Conservation (phyloP, 225 moss, liverwort and hornwort species). For the Rhytidiadelphus loreus region DNA sequence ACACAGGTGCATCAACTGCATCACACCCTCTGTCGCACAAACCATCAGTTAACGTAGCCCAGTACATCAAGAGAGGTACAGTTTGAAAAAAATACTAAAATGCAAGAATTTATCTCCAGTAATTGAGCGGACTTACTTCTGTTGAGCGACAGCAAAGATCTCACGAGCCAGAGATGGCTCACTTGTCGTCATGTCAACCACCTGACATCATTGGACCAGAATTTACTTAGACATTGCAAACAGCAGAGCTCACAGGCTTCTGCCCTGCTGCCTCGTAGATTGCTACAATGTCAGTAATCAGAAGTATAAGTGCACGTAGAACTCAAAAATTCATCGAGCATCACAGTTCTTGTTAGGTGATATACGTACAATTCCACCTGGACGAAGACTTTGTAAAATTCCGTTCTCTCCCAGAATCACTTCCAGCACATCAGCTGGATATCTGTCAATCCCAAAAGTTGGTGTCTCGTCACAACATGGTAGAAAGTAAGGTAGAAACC, state of each 20-base stretch:
- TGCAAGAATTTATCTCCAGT: background rate
- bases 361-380: constrained; percentile 79
- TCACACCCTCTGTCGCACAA: constrained; percentile 63
- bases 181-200: constrained; percentile 98
- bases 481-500: background rate
- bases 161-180: constrained; percentile 90
- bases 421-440: constrained; percentile 87
- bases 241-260: background rate
- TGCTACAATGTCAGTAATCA: background rate
- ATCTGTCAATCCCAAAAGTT: constrained; percentile 38
- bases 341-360: background rate
- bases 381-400: constrained; percentile 57
- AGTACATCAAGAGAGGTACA: background rate
- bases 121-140: constrained; percentile 35
- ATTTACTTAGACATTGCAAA: background rate
- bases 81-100: background rate
- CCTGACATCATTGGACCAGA: constrained; percentile 23
- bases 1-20: constrained; percentile 94
- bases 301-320: background rate
- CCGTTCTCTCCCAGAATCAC: constrained; percentile 84
- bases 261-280: background rate
- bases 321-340: background rate
- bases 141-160: constrained; percentile 50
- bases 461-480: background rate
- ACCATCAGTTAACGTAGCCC: background rate